Evolutionary conservation across 306 rosid species (phyloP), one percentile per base, ranked within the genome.

Genomic region (Carpinus viminea): DNA sequence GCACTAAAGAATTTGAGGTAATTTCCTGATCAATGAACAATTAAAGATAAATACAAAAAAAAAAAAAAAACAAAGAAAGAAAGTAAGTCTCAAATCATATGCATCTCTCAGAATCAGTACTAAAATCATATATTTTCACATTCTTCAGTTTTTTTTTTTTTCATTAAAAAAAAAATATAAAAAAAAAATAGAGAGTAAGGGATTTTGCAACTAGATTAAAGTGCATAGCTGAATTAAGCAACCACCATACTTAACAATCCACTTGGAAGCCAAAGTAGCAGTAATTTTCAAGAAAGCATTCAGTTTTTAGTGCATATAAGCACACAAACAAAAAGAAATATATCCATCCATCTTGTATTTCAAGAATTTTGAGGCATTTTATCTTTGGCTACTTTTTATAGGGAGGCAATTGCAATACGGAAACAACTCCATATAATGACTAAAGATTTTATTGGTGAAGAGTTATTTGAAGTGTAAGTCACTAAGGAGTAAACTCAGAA

Each of bases 1-100:
- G 97, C 97, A 78, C 31, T 28, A 60, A 83, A 82, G 89, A 95
- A 90, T 82, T 77, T 84, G 41, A 84, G 79, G 71, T 94, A 94
- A 77, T 94, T 94, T 85, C 99, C 84, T 93, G 94, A 57, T 54
- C 73, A 83, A 74, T 79, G 55, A 46, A 65, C 59, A 74, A 34
- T n/a, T 28, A n/a, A 38, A 55, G 13, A 53, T 9, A 38, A 66
- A 38, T 0, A 38, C 15, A 45, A 54, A 47, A 15, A 5, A 48
- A 55, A 6, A n/a, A 18, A 18, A 47, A 12, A 28, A n/a, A 55
- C 3, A n/a, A 31, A 18, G 24, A 12, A 28, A n/a, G 21, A 46
- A 15, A 55, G 16, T 13, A 74, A 52, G 53, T 46, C 13, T 24
- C 50, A 34, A 52, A 41, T 51, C 64, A 12, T 17, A 20, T 66